Conservation (phyloP, 352 stramenopile species). For the Pythium myriotylum region DNA sequence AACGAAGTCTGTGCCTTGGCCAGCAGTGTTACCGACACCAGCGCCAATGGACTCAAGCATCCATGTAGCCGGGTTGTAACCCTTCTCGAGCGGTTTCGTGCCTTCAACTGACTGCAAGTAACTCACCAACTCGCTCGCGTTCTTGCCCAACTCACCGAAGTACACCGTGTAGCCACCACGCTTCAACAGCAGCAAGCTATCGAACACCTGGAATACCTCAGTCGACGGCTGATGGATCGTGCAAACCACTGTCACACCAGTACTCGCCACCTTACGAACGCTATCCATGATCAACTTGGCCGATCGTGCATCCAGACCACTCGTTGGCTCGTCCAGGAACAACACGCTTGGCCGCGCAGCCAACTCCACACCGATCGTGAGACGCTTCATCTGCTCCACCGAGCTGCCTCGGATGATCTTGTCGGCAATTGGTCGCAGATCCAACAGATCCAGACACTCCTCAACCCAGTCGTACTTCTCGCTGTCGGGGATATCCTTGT, state of each 20-base stretch:
- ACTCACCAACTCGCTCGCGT: slow-evolving; percentile 33
- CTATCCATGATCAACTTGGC: too few species aligned
- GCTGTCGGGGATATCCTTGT: too few species aligned
- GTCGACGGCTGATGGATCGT: too few species aligned
- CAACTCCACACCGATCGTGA: slow-evolving; percentile 86
- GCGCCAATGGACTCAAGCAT: background rate
- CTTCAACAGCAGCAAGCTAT: slow-evolving; percentile 39
- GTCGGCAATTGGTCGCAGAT: too few species aligned
- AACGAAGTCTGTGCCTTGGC: background rate
- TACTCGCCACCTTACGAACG: too few species aligned
- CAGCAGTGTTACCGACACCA: background rate
- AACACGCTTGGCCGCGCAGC: slow-evolving; percentile 73
- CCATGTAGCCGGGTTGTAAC: slow-evolving; percentile 8
- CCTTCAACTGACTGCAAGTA: slow-evolving; percentile 64
- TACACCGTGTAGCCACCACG: slow-evolving; percentile 59
- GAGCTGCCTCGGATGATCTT: too few species aligned
- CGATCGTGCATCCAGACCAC: slow-evolving; percentile 86
- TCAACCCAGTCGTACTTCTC: too few species aligned
- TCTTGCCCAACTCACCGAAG: slow-evolving; percentile 66
- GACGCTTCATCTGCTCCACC: slow-evolving; percentile 40
- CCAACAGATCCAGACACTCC: too few species aligned
- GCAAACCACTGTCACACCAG: too few species aligned
- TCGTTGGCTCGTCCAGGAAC: slow-evolving; percentile 84
- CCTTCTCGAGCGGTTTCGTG: slow-evolving; percentile 31
- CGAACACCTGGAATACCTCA: too few species aligned